Evolutionary conservation across 305 asterid species (phyloP).

Genomic region (Solanum chacoense): DNA sequence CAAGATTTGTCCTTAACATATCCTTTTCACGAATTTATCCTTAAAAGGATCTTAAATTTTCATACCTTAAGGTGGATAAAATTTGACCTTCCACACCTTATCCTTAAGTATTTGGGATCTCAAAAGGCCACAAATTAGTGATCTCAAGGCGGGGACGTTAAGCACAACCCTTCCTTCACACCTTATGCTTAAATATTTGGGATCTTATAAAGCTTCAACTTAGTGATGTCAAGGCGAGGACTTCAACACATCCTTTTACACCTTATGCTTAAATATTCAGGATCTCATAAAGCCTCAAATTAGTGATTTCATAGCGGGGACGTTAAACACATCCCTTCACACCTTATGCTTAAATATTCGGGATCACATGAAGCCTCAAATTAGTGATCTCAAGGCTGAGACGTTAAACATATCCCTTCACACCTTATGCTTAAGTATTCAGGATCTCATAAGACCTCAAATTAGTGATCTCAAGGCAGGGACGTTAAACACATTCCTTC

Average conservation of each 20-base stretch:
- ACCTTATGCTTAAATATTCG: neutral
- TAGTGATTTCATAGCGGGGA: neutral
- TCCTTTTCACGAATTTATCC: too few species aligned
- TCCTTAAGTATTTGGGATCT: neutral
- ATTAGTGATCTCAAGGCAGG: neutral
- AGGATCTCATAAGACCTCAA: neutral
- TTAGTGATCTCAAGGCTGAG: neutral
- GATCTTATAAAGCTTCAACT: neutral
- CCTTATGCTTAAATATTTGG: neutral
- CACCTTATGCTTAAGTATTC: neutral
- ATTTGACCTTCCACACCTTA: neutral
- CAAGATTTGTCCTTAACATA: too few species aligned
- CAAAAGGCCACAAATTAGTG: neutral
- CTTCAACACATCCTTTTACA: neutral
- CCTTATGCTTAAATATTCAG: neutral
- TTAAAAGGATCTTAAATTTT: neutral
- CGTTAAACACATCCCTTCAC: neutral
- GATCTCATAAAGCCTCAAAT: neutral
- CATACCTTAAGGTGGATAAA: neutral
- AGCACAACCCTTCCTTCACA: neutral
- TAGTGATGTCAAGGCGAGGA: neutral
- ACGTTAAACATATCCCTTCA: neutral
- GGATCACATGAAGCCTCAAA: neutral
- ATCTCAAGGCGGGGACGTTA: neutral
- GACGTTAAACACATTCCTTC: neutral